Conservation (phyloP, 169 alveolate species). For the Neospora caninum region DNA sequence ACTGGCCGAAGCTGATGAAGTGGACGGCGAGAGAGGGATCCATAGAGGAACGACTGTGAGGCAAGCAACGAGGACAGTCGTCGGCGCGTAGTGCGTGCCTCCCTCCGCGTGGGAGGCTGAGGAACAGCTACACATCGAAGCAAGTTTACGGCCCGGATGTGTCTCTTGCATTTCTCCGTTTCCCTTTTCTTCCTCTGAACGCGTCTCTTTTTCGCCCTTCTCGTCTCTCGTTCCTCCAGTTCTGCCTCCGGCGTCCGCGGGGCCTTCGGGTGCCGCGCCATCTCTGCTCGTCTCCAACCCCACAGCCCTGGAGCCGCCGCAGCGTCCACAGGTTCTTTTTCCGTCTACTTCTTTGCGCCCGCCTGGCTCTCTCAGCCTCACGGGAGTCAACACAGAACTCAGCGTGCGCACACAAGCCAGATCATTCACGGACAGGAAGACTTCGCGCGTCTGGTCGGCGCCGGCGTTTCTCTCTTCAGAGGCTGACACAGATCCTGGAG, state of each 20-base stretch:
- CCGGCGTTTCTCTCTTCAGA: neutral
- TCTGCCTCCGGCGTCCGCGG: neutral
- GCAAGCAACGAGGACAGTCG: neutral
- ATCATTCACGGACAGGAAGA: conserved; percentile 8
- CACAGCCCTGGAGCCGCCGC: neutral
- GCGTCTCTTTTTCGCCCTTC: neutral
- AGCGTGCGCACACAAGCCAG: conserved; percentile 10
- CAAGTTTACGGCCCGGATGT: no score
- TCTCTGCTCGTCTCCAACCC: neutral
- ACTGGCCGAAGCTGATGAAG: neutral
- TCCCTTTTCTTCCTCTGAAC: neutral
- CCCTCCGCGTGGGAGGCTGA: no score
- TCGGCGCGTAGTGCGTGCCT: neutral
- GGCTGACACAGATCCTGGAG: neutral
- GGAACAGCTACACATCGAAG: no score
- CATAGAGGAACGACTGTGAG: conserved; percentile 14
- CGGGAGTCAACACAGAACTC: neutral
- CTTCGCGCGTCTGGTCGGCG: neutral
- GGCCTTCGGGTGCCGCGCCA: neutral
- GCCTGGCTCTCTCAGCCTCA: neutral
- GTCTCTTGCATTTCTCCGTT: no score
- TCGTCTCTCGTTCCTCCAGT: neutral
- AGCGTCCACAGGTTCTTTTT: neutral
- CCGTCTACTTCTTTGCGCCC: neutral
- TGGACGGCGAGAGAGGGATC: conserved; percentile 24